phyloP scores from a whole-genome alignment of 192 early-diverging fungal species.

The Coemansia sp. region DNA sequence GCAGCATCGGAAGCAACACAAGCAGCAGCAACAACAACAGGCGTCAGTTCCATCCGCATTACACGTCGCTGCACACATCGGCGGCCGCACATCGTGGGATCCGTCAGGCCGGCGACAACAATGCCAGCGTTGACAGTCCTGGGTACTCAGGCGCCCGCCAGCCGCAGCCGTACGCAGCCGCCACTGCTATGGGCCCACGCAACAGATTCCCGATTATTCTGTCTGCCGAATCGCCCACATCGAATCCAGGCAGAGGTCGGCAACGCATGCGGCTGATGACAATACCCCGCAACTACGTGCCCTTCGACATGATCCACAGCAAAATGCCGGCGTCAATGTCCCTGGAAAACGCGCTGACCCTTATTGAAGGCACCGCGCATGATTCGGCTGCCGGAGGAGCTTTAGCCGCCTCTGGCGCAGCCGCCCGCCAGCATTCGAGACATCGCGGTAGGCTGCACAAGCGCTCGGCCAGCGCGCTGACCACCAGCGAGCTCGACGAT shows the following conservation, averaged over 20 bases:
- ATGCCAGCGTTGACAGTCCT: background rate
- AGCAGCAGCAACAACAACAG: conserved; percentile 11
- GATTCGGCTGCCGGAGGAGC: background rate
- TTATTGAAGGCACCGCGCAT: conserved; percentile 30
- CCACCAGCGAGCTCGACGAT: conserved; percentile 42
- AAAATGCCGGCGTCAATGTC: conserved; percentile 32
- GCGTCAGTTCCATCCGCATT: conserved; percentile 1
- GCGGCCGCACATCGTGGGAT: conserved; percentile 2
- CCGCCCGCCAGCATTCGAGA: background rate
- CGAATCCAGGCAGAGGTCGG: background rate
- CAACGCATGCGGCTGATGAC: conserved; percentile 26
- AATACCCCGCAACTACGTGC: conserved; percentile 18
- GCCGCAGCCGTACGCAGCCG: background rate
- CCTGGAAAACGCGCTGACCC: conserved; percentile 41
- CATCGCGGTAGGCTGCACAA: conserved; percentile 35
- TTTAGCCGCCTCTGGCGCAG: background rate
- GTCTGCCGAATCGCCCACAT: background rate
- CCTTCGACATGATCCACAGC: conserved; percentile 38
- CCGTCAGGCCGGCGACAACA: conserved; percentile 26
- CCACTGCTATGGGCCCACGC: background rate
- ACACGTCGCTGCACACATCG: conserved; percentile 7
- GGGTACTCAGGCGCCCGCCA: background rate
- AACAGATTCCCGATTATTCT: background rate
- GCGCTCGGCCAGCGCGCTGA: conserved; percentile 39
- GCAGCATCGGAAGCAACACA: conserved; percentile 16